Evolutionary conservation across 306 rosid genomes (phyloP).

Genomic region (Trichosanthes truncata): DNA sequence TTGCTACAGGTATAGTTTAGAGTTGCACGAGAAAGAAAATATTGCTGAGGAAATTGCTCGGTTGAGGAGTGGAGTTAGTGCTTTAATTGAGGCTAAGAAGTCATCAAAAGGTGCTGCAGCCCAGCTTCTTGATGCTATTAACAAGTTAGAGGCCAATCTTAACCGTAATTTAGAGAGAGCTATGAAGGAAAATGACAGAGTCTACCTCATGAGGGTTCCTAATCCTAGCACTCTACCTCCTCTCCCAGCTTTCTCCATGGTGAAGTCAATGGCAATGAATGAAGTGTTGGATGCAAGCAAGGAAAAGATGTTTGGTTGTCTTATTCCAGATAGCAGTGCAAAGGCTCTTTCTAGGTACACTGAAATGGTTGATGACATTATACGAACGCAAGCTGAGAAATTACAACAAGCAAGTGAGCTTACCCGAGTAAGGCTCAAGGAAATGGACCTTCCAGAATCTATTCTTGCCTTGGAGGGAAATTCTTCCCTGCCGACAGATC

Average conservation of each 20-base stretch:
- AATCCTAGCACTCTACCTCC: conserved; percentile 54
- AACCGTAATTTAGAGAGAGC: conserved; percentile 90
- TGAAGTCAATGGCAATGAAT: conserved; percentile 76
- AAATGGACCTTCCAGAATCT: conserved; percentile 95
- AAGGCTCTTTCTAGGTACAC: conserved; percentile 96
- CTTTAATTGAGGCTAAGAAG: conserved; percentile 58
- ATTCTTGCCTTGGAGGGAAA: conserved; percentile 95
- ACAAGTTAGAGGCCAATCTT: conserved; percentile 66
- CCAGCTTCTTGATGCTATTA: conserved; percentile 77
- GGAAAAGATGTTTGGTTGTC: conserved; percentile 88
- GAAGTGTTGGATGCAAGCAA: conserved; percentile 93
- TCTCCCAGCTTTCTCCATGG: conserved; percentile 78
- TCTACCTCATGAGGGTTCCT: conserved; percentile 96
- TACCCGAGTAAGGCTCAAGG: conserved; percentile 91
- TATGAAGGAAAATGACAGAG: conserved; percentile 91
- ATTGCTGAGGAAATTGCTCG: conserved; percentile 93
- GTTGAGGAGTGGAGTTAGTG: conserved; percentile 52
- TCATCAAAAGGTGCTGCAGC: conserved; percentile 70
- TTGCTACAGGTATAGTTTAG: conserved; percentile 73
- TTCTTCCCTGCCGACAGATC: conserved; percentile 55
- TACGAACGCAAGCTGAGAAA: conserved; percentile 90
- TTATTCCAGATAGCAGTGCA: conserved; percentile 88
- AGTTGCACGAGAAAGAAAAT: conserved; percentile 88
- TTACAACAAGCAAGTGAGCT: conserved; percentile 94
- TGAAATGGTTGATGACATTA: conserved; percentile 87